Evolutionary conservation across 2,329 filamentous ascomycete species (phyloP).

Genomic region (Cladobotryum protrusum): DNA sequence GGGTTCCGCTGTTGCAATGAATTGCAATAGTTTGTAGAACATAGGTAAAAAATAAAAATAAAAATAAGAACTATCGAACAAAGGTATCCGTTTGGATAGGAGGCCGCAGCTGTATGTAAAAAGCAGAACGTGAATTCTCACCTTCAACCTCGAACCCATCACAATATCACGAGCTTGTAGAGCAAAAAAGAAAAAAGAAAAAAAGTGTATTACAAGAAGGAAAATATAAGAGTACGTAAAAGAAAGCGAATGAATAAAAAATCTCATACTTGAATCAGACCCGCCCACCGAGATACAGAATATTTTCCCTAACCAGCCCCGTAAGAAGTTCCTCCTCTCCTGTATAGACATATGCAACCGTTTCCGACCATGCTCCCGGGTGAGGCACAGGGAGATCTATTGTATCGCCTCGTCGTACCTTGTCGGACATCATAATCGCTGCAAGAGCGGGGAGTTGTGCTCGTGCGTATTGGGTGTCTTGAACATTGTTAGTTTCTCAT

Average conservation of each 20-base stretch:
- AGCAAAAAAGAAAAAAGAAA: no score
- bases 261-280: conserved; percentile 20
- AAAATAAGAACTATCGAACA: no score
- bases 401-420: conserved; percentile 45
- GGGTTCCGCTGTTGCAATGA: no score
- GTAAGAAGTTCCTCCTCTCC: conserved; percentile 39
- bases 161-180: no score
- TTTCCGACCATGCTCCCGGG: conserved; percentile 50
- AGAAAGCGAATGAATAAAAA: neutral
- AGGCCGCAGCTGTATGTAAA: no score
- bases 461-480: conserved; percentile 28
- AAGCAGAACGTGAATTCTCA: no score
- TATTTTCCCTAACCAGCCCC: conserved; percentile 44
- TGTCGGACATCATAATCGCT: conserved; percentile 47
- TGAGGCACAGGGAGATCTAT: conserved; percentile 54
- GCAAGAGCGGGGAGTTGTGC: conserved; percentile 45
- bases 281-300: conserved; percentile 49
- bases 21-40: no score
- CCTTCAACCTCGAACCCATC: no score
- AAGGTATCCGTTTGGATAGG: no score
- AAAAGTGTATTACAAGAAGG: neutral
- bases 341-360: conserved; percentile 50
- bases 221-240: neutral
- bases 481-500: neutral
- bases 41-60: no score